A percentile compares a stretch with the other conserved stretches of the same genome.
Evolutionary conservation across 768 basidiomycete genomes (phyloP).

Genomic region (Epithele typhae): DNA sequence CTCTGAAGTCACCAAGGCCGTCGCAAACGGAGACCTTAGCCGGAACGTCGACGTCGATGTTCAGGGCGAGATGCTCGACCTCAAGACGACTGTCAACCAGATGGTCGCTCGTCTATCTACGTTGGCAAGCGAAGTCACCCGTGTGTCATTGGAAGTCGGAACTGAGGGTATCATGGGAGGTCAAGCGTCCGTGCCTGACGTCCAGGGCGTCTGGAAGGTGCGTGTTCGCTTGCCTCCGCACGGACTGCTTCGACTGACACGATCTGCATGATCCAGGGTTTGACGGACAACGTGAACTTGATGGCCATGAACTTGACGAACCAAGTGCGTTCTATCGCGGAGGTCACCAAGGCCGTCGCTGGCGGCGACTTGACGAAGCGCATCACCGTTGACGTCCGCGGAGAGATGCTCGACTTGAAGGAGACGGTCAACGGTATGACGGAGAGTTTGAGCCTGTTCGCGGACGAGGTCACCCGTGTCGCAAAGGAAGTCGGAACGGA

Average conservation of each 20-base stretch:
- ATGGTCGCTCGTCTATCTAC: constrained; percentile 74
- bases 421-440: constrained; percentile 97
- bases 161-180: constrained; percentile 92
- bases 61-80: constrained; percentile 88
- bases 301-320: constrained; percentile 91
- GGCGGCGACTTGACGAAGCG: constrained; percentile 90
- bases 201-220: constrained; percentile 94
- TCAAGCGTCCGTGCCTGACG: constrained; percentile 87
- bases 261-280: constrained; percentile 28
- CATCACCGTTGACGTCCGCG: constrained; percentile 87
- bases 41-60: constrained; percentile 89
- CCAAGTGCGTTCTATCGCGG: constrained; percentile 88
- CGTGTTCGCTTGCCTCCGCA: constrained; percentile 5
- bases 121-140: constrained; percentile 79
- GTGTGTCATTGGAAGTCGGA: constrained; percentile 89
- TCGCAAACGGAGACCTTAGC: constrained; percentile 78
- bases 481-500: constrained; percentile 98
- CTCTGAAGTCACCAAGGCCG: constrained; percentile 77
- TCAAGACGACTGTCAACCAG: constrained; percentile 76
- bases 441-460: constrained; percentile 77
- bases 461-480: constrained; percentile 80
- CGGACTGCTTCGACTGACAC: background rate
- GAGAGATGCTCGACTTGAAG: constrained; percentile 87
- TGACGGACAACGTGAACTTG: constrained; percentile 81
- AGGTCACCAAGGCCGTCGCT: constrained; percentile 94